Conservation (phyloP, 1,284 basidiomycete genomes). For the Malassezia slooffiae region DNA sequence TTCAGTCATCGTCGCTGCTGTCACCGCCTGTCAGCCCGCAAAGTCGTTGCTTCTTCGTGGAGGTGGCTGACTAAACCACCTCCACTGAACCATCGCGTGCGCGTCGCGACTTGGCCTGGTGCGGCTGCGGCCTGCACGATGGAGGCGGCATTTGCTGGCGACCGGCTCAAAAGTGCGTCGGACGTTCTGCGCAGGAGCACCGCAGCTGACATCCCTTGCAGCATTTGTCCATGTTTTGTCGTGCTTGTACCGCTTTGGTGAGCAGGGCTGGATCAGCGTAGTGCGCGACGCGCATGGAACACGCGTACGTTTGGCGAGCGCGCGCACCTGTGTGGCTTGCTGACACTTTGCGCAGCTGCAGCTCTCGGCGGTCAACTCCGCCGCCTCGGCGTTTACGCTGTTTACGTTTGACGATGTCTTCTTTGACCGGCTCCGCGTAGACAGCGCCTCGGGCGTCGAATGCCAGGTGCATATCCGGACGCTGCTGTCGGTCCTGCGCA, state of each 20-base stretch:
- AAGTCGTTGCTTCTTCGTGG: background rate
- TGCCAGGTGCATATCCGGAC: constrained; percentile 27
- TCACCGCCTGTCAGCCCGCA: no score
- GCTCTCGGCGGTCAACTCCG: constrained; percentile 30
- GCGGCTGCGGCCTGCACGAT: constrained; percentile 3
- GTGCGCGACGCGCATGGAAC: constrained; percentile 1
- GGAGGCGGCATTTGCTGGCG: constrained; percentile 7
- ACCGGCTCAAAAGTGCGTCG: constrained; percentile 4
- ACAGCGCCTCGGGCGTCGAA: constrained; percentile 14
- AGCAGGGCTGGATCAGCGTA: constrained; percentile 11
- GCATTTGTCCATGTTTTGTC: constrained; percentile 2
- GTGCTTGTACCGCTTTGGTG: constrained; percentile 9
- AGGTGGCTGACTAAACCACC: constrained; percentile 1
- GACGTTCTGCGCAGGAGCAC: no score
- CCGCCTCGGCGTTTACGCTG: constrained; percentile 35
- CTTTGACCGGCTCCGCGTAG: constrained; percentile 18
- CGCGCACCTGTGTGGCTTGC: background rate
- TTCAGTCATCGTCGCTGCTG: constrained; percentile 9
- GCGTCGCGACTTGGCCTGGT: no score
- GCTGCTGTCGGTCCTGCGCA: constrained; percentile 24
- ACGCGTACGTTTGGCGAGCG: background rate
- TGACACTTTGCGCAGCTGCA: constrained; percentile 21
- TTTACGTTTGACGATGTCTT: constrained; percentile 28
- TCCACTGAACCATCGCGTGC: background rate
- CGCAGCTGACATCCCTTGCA: background rate